Percentiles rank a stretch among this genome's conserved stretches.
Evolutionary conservation across 2,329 filamentous ascomycete genomes (phyloP).

Genomic region (Beauveria asiatica): DNA sequence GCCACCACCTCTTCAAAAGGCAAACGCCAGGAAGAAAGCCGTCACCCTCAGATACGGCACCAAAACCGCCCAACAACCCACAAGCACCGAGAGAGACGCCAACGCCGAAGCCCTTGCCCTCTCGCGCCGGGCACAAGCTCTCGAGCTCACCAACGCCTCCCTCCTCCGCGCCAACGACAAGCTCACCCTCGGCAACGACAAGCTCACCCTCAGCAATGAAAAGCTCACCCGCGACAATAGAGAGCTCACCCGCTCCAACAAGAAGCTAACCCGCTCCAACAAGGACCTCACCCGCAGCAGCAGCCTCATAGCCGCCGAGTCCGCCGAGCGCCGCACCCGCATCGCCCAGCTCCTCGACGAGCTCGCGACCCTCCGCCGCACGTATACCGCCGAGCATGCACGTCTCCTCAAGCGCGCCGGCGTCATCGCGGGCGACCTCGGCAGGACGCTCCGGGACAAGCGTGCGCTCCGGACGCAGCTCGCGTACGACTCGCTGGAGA

Average conservation of each 20-base stretch:
- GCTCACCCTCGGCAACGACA: no score
- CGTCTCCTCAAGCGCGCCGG: not conserved
- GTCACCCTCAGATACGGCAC: not conserved
- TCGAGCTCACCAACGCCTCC: not conserved
- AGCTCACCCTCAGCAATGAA: no score
- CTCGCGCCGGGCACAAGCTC: not conserved
- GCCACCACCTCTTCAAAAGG: no score
- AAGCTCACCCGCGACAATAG: no score
- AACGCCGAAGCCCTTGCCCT: not conserved
- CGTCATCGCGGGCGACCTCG: not conserved
- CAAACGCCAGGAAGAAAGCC: no score
- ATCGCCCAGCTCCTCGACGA: not conserved
- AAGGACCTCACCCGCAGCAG: not conserved
- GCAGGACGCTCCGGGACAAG: not conserved
- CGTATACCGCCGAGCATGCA: not conserved
- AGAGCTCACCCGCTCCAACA: no score
- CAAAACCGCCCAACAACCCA: no score
- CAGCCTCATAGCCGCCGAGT: not conserved
- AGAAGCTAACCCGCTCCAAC: not conserved
- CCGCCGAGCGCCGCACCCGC: not conserved
- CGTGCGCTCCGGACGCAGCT: not conserved
- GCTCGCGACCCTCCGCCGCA: not conserved
- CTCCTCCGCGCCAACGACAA: not conserved
- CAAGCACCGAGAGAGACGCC: not conserved
- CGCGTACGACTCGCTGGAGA: not conserved